Percentiles rank a stretch among this genome's conserved stretches.
Evolutionary conservation across 495 filamentous ascomycete species (phyloP).

Genomic region (Aeminium ludgeri): DNA sequence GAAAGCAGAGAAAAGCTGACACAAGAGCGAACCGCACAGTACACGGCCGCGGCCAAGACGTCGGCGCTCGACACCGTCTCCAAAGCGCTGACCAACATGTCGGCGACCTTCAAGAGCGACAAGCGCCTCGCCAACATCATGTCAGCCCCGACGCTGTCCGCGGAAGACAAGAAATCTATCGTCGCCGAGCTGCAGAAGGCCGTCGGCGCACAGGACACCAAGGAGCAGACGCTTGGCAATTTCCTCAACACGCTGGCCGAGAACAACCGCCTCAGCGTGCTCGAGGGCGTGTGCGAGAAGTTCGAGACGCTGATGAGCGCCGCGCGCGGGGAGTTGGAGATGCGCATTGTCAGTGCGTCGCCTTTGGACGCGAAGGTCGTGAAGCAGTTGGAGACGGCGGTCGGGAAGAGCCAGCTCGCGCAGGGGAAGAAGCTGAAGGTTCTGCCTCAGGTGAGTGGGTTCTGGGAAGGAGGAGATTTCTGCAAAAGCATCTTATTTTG

Average conservation of each 20-base stretch:
- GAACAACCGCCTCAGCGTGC: conserved; percentile 80
- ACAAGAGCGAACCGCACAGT: conserved; percentile 36
- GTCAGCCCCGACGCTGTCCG: conserved; percentile 58
- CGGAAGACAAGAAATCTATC: conserved; percentile 65
- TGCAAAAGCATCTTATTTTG: too few relatives aligned
- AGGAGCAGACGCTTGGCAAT: conserved; percentile 78
- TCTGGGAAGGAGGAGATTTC: too few relatives aligned
- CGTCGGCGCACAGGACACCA: conserved; percentile 46
- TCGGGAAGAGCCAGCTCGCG: conserved; percentile 77
- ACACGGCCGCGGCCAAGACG: conserved; percentile 84
- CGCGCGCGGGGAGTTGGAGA: conserved; percentile 78
- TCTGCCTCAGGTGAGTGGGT: conserved; percentile 67
- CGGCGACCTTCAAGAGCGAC: conserved; percentile 59
- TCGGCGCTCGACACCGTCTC: conserved; percentile 65
- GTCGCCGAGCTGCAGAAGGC: conserved; percentile 69
- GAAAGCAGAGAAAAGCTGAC: not conserved
- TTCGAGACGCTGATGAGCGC: conserved; percentile 77
- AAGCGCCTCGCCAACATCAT: conserved; percentile 60
- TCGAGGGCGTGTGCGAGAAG: conserved; percentile 72
- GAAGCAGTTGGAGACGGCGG: conserved; percentile 65
- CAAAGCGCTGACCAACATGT: conserved; percentile 53
- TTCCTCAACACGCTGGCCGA: conserved; percentile 76
- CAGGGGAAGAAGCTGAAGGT: conserved; percentile 96
- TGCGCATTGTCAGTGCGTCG: conserved; percentile 78
- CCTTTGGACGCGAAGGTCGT: conserved; percentile 76